Base-by-base conservation (phyloP, 352 stramenopile genomes). In the Globisporangium emineosum region DNA sequence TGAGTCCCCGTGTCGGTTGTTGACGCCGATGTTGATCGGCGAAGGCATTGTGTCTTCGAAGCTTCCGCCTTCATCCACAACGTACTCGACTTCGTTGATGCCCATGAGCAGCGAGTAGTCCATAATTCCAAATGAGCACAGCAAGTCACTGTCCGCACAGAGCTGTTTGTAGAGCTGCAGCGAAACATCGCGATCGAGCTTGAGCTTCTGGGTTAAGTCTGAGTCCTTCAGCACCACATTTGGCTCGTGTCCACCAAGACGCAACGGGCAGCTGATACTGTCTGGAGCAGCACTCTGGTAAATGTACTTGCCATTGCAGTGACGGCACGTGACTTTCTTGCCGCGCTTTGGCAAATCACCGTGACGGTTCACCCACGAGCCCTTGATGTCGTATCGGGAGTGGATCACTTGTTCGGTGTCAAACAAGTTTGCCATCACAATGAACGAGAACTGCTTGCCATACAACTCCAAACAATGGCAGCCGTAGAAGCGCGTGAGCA, bases 351-450 rank as follows among this genome's bases (percentile, higher is more conserved):
- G 86, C 30, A 91, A 55, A 29, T 92, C 83, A 23, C 77, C 85
- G 40, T 94, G 83, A 29, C 87, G 85, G 56, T 96, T 95, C 10
- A 97, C 85, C 88, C 88, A 97, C 5, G 80, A 93, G 3, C 91
- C 91, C 71, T 97, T 97, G 61, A 97, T 94, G 50, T 97, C 91
- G 69, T 92, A 97, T 5, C 84, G 80, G 30, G 75, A 89, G 70
- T 97, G 88, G 67, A 97, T 95, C 15, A 88, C 66, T 54, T 94
- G 83, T 8, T 93, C 77, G 6, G 87, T 96, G 68, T 96, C 86
- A 51, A 97, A 97, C 27, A 97, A 67, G 69, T 97, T 97, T 32
- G 85, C 87, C 90, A 97, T 97, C 32, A 97, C 90, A 10, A 97
- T 86, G 49, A 97, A 97, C 30, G 77, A 94, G 35, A 97, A 96